Conservation (phyloP, 805 yeast genomes). For the Candida namnaoensis region DNA sequence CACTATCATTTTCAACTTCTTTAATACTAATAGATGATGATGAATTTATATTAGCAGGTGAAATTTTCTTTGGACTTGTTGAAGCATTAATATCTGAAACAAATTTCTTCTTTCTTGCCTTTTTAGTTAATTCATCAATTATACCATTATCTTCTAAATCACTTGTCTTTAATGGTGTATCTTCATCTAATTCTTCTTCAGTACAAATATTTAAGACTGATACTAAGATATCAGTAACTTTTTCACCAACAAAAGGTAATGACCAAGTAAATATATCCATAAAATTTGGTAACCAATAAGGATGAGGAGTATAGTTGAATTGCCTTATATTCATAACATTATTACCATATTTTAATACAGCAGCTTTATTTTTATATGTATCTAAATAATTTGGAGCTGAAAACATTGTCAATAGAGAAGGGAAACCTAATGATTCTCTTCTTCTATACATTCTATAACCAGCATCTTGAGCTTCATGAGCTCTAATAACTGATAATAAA, state of each 20-base stretch:
- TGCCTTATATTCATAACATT: conserved; percentile 93
- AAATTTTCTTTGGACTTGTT: too few species aligned
- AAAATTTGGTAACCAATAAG: conserved; percentile 93
- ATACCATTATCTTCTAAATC: conserved; percentile 28
- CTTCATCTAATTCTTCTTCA: conserved; percentile 86
- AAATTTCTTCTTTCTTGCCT: background rate
- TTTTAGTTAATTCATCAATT: conserved; percentile 12
- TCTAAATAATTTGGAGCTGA: conserved; percentile 95
- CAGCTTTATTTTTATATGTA: conserved; percentile 89
- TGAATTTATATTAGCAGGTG: too few species aligned
- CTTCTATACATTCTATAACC: conserved; percentile 93
- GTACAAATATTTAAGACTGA: conserved; percentile 89
- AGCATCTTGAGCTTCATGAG: conserved; percentile 97
- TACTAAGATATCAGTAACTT: conserved; percentile 87
- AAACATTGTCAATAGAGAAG: conserved; percentile 82
- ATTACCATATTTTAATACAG: conserved; percentile 84
- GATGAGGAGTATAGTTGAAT: conserved; percentile 88
- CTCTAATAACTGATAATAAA: conserved; percentile 78
- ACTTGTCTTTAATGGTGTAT: conserved; percentile 34
- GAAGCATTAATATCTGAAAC: background rate
- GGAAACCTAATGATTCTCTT: conserved; percentile 79
- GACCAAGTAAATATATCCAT: conserved; percentile 99
- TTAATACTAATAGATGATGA: conserved; percentile 1
- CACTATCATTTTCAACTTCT: conserved; percentile 18
- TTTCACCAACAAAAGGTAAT: conserved; percentile 93